phyloP scores from a whole-genome alignment of 192 early-diverging fungal genomes.

The Mortierella alpina region DNA sequence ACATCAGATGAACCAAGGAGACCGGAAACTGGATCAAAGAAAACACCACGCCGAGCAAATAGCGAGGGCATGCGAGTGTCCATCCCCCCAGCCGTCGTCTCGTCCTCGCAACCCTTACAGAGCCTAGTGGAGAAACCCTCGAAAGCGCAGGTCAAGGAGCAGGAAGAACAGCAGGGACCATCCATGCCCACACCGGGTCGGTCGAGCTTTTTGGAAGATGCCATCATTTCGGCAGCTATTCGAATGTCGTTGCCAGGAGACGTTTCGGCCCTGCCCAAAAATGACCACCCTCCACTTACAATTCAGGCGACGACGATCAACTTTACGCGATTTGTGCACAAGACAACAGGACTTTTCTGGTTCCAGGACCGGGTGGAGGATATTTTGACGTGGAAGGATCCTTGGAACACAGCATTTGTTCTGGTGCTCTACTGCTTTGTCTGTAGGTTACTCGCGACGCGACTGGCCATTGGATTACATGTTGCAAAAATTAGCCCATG shows the following conservation, averaged over 20 bases:
- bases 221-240: conserved; percentile 46
- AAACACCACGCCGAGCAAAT: conserved; percentile 19
- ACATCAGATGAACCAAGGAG: conserved; percentile 13
- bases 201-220: conserved; percentile 42
- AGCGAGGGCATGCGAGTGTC: conserved; percentile 29
- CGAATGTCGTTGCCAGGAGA: conserved; percentile 43
- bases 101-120: conserved; percentile 43
- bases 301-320: conserved; percentile 76
- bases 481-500: background rate
- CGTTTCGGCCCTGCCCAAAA: conserved; percentile 54
- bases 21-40: background rate
- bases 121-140: conserved; percentile 30
- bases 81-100: conserved; percentile 30
- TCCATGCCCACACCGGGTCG: conserved; percentile 15
- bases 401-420: conserved; percentile 66
- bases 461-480: background rate
- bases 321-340: conserved; percentile 73
- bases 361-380: conserved; percentile 71
- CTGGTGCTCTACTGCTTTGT: conserved; percentile 64
- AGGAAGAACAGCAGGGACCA: conserved; percentile 5
- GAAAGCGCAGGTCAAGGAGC: conserved; percentile 30
- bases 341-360: conserved; percentile 71
- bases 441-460: conserved; percentile 51
- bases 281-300: conserved; percentile 66
- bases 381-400: conserved; percentile 78